A percentile compares a stretch with the other conserved stretches of the same genome.
Conservation (phyloP, 331 rosid genomes). For the Stylosanthes scabra region DNA sequence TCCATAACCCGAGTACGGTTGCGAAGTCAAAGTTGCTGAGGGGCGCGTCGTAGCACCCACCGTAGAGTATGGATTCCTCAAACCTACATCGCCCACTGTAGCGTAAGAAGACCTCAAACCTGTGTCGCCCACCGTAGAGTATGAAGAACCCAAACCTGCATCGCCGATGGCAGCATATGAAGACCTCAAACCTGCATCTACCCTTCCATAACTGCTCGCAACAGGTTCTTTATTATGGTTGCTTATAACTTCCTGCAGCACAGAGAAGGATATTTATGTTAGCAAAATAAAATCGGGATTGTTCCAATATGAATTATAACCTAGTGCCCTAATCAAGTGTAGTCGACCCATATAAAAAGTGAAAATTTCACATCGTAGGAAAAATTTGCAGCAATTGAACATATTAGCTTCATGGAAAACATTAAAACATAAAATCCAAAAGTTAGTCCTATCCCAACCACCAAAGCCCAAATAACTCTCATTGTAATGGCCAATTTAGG, state of each 20-base stretch:
- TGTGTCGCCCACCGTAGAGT: constrained; percentile 62
- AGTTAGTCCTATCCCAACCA: not conserved
- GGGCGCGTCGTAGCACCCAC: constrained; percentile 62
- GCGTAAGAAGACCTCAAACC: constrained; percentile 60
- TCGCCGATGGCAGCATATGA: constrained; percentile 69
- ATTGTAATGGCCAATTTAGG: constrained; percentile 8
- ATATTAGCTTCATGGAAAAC: constrained; percentile 3
- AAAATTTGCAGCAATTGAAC: not conserved
- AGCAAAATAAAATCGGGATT: constrained; percentile 34
- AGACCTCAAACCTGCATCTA: constrained; percentile 72
- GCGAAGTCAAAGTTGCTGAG: constrained; percentile 68
- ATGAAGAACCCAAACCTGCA: constrained; percentile 25
- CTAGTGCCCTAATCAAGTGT: constrained; percentile 15
- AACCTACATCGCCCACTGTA: constrained; percentile 49
- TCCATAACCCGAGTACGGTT: constrained; percentile 70
- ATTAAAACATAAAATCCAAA: not conserved
- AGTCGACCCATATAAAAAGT: not conserved
- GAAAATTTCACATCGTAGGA: not conserved
- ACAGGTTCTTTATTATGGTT: constrained; percentile 72
- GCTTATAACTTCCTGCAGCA: constrained; percentile 77
- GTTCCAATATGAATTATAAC: constrained; percentile 7
- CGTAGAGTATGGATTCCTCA: constrained; percentile 72
- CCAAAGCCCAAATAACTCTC: constrained; percentile 9
- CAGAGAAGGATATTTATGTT: constrained; percentile 8
- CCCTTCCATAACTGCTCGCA: constrained; percentile 63